Base-by-base conservation (phyloP, 768 basidiomycete genomes). In the Tephrocybe sp. region DNA sequence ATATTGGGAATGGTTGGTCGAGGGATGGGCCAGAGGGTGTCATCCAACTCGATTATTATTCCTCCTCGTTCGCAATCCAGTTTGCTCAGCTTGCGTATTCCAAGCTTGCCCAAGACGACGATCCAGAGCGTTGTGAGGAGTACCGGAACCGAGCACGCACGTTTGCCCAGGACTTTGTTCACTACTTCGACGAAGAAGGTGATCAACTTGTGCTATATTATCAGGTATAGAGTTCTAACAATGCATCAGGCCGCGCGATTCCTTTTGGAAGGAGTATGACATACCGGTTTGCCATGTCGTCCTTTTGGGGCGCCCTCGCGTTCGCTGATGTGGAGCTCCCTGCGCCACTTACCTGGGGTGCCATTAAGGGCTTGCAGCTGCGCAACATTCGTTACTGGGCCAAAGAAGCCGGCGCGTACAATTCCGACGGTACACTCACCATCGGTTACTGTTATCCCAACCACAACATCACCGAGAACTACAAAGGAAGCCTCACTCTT, bases 221-320 rank as follows among this genome's bases (percentile, higher is more conserved):
- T 8, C 16, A 16, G 33, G 6, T 34, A 27, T 10, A 18, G 19
- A 7, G 39, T 50, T 16, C 22, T 23, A 4, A 30, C 23, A 33
- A 21, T 50, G 12, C 2, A 29, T 30, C 16, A 86, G 86, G 86
- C 6, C 82, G 85, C 18, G 84, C 80, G 0, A 83, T 88, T 54
- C 82, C 87, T 1, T 91, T 88, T 56, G 88, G 87, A 7, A 68
- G 88, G 43, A 86, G 84, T 53, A 73, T 88, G 70, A 84, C 83
- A 3, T 89, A 89, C 60, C 78, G 88, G 37, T 88, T 86, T 60
- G 87, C 87, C n/a, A 83, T 86, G 85, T 82, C 86, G 12, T 82
- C 86, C 4, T 87, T 88, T 64, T 88, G 86, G 79, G 82, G 84
- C 10, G 85, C 84, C 3, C 61, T 88, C 27, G 85, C 85, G 1